phyloP scores from a whole-genome alignment of 805 yeast genomes.

The Saccharomycopsis oosterbeekiorum region DNA sequence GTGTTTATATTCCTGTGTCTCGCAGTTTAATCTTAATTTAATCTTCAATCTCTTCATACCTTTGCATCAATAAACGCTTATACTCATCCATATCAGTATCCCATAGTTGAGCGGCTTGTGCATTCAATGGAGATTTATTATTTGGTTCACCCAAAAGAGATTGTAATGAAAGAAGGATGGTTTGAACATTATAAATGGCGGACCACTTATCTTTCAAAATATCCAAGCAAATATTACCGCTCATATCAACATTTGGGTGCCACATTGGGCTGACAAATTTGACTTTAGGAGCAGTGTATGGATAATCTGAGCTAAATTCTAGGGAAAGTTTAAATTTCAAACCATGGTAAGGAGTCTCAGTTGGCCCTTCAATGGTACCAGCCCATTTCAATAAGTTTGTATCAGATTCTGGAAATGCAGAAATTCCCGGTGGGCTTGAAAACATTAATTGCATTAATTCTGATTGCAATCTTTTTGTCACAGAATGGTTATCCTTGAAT shows the following conservation, averaged over 20 bases:
- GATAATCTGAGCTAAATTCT: conserved; percentile 45
- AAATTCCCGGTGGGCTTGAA: conserved; percentile 39
- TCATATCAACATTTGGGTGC: conserved; percentile 57
- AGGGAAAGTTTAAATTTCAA: conserved; percentile 41
- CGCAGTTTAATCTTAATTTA: not conserved
- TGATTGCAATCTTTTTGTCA: conserved; percentile 39
- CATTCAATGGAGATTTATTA: conserved; percentile 43
- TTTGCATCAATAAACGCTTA: conserved; percentile 15
- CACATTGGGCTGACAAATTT: conserved; percentile 50
- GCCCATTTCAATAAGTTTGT: conserved; percentile 46
- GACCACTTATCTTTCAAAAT: conserved; percentile 59
- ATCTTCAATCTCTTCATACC: conserved; percentile 17
- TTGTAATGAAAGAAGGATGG: conserved; percentile 48
- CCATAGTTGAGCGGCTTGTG: conserved; percentile 50
- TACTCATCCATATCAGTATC: conserved; percentile 34
- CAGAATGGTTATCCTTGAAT: conserved; percentile 33
- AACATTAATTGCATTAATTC: conserved; percentile 45
- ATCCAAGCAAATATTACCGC: conserved; percentile 57
- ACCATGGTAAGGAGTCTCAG: conserved; percentile 46
- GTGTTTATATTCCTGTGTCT: not conserved
- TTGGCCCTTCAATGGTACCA: conserved; percentile 49
- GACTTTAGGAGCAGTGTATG: conserved; percentile 48
- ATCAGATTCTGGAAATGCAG: conserved; percentile 46
- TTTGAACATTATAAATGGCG: conserved; percentile 52
- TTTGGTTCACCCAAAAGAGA: conserved; percentile 57